Evolutionary conservation across 169 alveolate species (phyloP), one percentile per base, ranked within the genome.

Genomic region (Cytauxzoon felis): DNA sequence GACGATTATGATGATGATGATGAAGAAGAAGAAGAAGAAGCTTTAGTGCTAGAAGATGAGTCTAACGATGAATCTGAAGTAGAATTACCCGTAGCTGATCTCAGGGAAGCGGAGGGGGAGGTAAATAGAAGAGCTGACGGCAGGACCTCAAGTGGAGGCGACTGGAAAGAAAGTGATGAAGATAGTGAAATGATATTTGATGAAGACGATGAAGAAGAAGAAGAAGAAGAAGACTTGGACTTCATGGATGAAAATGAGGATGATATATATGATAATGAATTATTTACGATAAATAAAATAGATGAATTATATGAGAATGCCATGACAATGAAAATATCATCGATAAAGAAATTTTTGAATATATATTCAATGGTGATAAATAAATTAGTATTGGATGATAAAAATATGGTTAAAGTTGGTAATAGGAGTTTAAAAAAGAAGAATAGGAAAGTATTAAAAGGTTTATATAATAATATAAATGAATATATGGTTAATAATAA

Each of bases 311-410:
- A 54, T 8, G 41, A 60, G 11, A 29, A 71, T 8, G 76, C 78
- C 45, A 38, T 18, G 21, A 42, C 51, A 16, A 33, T 41, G 24
- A n/a, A 8, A 2, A 40, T 41, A 7, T 36, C 40, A n/a, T 40
- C 75, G 3, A 23, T 71, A 21, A 11, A 45, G 9, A 34, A 60
- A 26, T 27, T 71, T n/a, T 36, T 71, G 1, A 48, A 18, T 18
- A 68, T 62, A 11, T 71, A 56, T 26, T 48, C 72, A 19, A 61
- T 70, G 1, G 52, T 62, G 11, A 51, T 71, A 5, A n/a, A 67
- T 3, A 61, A 61, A 34, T 48, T 32, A 0, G 82, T 60, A 5
- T 33, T 40, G 13, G 29, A 19, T 6, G n/a, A n/a, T n/a, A n/a
- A 54, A 19, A 54, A 36, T 8, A 51, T 26, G 27, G 24, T 51